A percentile compares a stretch with the other conserved stretches of the same genome.
phyloP scores from a whole-genome alignment of 73 alveolate genomes.

The Durusdinium trenchii region DNA sequence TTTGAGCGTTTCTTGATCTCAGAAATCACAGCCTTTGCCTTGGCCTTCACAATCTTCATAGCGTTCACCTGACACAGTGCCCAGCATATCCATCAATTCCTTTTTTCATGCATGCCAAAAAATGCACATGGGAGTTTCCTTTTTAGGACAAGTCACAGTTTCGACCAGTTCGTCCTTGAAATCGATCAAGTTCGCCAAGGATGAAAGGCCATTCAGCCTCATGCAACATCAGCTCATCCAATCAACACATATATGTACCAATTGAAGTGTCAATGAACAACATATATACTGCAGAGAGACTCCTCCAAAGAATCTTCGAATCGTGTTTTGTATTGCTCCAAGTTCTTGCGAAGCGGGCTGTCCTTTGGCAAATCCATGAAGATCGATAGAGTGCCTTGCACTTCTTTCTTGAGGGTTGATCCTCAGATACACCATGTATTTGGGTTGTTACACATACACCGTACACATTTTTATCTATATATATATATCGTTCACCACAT shows the following conservation, averaged over 20 bases:
- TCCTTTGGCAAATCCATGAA: neutral
- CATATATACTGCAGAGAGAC: neutral
- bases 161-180: neutral
- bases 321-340: too few species aligned
- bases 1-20: neutral
- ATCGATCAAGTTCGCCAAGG: neutral
- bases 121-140: neutral
- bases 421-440: neutral
- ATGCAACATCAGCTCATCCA: too few species aligned
- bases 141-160: neutral
- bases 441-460: too few species aligned
- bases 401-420: neutral
- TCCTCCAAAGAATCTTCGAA: conserved; percentile 23
- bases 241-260: neutral
- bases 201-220: neutral
- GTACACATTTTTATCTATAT: too few species aligned
- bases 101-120: neutral
- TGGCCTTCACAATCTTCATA: neutral
- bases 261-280: neutral
- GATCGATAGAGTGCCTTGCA: neutral
- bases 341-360: neutral
- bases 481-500: too few species aligned
- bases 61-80: neutral
- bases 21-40: neutral
- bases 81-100: neutral